phyloP scores from a whole-genome alignment of 805 yeast genomes.

The Saturnispora hagleri region DNA sequence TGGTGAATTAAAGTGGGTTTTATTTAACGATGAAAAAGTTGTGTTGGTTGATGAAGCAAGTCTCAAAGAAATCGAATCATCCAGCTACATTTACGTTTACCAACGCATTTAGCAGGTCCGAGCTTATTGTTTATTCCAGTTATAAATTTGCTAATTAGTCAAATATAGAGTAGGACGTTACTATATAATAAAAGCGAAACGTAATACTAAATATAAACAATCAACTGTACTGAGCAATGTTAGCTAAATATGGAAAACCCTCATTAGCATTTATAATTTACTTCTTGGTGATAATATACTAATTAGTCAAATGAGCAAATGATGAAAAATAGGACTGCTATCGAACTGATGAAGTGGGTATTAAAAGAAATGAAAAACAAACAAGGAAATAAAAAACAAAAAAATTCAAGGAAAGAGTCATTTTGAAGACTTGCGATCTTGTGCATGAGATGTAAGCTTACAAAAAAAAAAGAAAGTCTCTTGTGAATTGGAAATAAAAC shows the following conservation, averaged over 20 bases:
- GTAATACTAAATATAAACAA: not conserved
- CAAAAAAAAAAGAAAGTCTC: not conserved
- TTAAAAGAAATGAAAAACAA: not conserved
- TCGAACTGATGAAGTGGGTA: not conserved
- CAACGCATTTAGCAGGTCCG: constrained; percentile 2
- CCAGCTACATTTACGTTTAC: constrained; percentile 42
- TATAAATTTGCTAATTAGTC: not conserved
- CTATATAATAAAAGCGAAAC: not conserved
- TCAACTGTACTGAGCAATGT: not conserved
- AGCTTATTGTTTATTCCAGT: not conserved
- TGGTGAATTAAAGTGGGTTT: constrained; percentile 49
- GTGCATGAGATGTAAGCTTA: not conserved
- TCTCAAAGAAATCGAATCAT: constrained; percentile 35
- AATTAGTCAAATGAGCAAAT: not conserved
- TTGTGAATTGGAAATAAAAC: not conserved
- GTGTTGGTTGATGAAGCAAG: constrained; percentile 42
- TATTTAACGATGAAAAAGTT: constrained; percentile 86
- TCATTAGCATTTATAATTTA: not conserved
- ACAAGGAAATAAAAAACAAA: not conserved
- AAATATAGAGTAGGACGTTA: not conserved
- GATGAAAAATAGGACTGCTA: not conserved
- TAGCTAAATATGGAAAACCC: not conserved
- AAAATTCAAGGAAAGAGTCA: not conserved
- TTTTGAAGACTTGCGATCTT: not conserved
- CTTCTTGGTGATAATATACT: not conserved